These are phyloP conservation scores for Brassica juncea DNA, from an alignment of 345 rosid genomes.

Conservation along the genomic window DNA sequence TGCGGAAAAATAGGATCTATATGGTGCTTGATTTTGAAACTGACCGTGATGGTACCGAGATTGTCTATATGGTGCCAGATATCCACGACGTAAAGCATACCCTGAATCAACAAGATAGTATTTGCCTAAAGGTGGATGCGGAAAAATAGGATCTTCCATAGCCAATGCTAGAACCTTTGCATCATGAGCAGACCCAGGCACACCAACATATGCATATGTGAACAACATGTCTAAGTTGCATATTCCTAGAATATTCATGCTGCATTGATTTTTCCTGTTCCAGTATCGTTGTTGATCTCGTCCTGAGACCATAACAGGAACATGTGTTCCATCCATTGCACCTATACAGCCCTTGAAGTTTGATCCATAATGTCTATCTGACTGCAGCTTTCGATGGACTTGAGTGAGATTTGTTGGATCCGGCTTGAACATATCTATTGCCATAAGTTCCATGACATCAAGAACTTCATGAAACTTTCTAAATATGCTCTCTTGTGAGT, in stretches of 20 bases:
- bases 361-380: neutral
- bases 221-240: conserved; percentile 5
- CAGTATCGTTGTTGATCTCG: neutral
- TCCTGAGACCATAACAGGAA: neutral
- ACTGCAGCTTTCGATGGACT: neutral
- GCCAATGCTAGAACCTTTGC: too few species aligned
- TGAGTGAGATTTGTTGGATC: neutral
- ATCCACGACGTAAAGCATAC: too few species aligned
- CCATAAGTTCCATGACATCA: neutral
- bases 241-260: neutral
- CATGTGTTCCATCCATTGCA: neutral
- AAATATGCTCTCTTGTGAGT: neutral
- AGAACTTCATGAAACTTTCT: neutral
- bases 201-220: conserved; percentile 6
- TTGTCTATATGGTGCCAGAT: too few species aligned
- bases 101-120: too few species aligned
- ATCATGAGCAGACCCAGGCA: neutral
- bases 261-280: neutral
- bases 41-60: too few species aligned
- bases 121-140: too few species aligned
- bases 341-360: neutral
- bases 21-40: too few species aligned
- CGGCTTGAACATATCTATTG: neutral
- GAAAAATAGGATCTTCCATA: too few species aligned
- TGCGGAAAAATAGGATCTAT: too few species aligned